Base-by-base conservation (phyloP, 139 green algal species). In the Chlorella sp. region DNA sequence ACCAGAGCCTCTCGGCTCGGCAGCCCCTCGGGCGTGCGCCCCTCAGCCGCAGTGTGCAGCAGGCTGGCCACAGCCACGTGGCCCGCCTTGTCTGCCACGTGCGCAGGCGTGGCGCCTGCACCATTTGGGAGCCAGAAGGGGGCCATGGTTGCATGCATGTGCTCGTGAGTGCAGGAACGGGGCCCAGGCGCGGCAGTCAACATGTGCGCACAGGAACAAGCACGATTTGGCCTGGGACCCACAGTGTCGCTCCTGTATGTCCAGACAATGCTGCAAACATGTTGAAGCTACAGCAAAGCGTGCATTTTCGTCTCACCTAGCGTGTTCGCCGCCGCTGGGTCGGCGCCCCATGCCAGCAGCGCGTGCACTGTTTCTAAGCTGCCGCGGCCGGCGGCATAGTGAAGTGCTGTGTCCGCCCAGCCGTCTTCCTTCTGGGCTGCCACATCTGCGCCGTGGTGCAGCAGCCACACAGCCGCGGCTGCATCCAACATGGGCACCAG, bases 321-420 rank as follows among this genome's bases (percentile, higher is more conserved):
- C 6, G 54, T 32, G 30, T 85, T 82, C 32, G 28, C 22, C 30
- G 56, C 30, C 19, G n/a, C 32, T 0, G 69, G 24, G 56, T 86
- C 80, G 19, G 85, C 69, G 1, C 80, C 85, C 41, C 40, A 81
- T 19, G 80, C 80, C 46, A 89, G 41, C 38, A 89, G 70, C 34
- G 78, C 80, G 38, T 83, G 41, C 7, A 28, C 48, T 32, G 36
- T 40, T 3, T 46, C 51, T 38, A 83, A 20, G 46, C 48, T n/a
- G 36, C 85, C 85, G 28, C 54, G 54, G 14, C 40, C 68, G 7
- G 85, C 80, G 28, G 80, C 80, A 17, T 78, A 76, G 30, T 86
- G 80, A 20, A 89, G 85, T 11, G 51, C 24, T 7, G 80, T 84
- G 77, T 72, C 40, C 2, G 11, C 8, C 85, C 85, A 88, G 11